phyloP scores from a whole-genome alignment of 176 grass and related monocot species.

The Ampelocalamus luodianensis region DNA sequence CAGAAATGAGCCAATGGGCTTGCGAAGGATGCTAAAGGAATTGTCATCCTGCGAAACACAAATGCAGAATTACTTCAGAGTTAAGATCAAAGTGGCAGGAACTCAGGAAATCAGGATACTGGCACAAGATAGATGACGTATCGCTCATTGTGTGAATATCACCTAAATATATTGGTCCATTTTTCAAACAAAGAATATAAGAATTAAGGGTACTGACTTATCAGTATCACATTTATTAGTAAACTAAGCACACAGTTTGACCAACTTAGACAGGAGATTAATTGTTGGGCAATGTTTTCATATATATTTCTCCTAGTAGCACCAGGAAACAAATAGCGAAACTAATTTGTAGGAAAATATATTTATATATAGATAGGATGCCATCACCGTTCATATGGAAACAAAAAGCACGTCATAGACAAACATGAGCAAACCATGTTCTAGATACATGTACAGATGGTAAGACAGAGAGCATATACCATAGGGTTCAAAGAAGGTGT shows the following conservation, averaged over 20 bases:
- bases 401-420: neutral
- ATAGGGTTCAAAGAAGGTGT: neutral
- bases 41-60: too few relatives aligned
- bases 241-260: neutral
- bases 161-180: neutral
- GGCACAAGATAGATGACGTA: too few relatives aligned
- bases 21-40: too few relatives aligned
- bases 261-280: neutral
- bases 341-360: neutral
- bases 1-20: too few relatives aligned
- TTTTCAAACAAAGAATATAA: neutral
- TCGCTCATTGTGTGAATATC: neutral
- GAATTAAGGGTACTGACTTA: neutral
- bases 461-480: neutral
- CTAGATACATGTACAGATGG: constrained; percentile 1
- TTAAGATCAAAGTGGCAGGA: too few relatives aligned
- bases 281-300: neutral
- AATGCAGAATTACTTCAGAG: too few relatives aligned
- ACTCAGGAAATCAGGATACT: too few relatives aligned
- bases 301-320: neutral
- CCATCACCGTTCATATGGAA: neutral
- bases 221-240: neutral
- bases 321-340: neutral
- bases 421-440: neutral
- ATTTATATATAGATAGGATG: neutral